Evolutionary conservation across 176 grass and related monocot species (phyloP), one percentile per base, ranked within the genome.

Genomic region (Oryza longistaminata): DNA sequence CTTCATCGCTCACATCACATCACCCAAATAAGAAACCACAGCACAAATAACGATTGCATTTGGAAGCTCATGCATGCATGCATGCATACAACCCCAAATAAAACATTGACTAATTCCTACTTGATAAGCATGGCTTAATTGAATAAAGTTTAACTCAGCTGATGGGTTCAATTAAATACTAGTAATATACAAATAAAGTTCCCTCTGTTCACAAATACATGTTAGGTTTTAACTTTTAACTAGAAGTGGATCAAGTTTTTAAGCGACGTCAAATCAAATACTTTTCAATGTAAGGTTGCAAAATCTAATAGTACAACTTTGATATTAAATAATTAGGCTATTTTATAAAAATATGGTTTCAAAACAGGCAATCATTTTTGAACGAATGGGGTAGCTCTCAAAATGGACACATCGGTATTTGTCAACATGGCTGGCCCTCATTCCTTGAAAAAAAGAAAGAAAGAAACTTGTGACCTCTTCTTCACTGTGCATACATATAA

Each of bases 81-180:
- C 82, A 25, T 22, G 12, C 72, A 25, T 33, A 34, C 68, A 72
- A 45, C 42, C 25, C 68, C 9, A 27, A 16, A 44, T 22, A 14
- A 52, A 39, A 25, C 52, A n/a, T 85, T 76, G 62, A 76, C 83
- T 71, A 16, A 16, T 43, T 24, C 9, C 66, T 71, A 53, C 31
- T 82, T 82, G 78, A 86, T 86, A 81, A 90, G 72, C 53, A 77
- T 86, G 17, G 39, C 6, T 27, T 64, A 85, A 89, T 40, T 50
- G 81, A 66, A 71, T 53, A 31, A 48, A 75, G 39, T 48, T 62
- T 17, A 76, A 27, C 21, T 62, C 6, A 39, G 55, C 45, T 78
- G 48, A 80, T 43, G 81, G 55, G 9, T 34, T 71, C 43, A 71
- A 52, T 5, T 11, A 33, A 64, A 58, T 49, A 37, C 35, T 37